A percentile compares a stretch with the other conserved stretches of the same genome.
These are phyloP conservation scores for Chrysoporthe cubensis DNA, from an alignment of 2,329 filamentous ascomycete genomes.

Conservation along the genomic window DNA sequence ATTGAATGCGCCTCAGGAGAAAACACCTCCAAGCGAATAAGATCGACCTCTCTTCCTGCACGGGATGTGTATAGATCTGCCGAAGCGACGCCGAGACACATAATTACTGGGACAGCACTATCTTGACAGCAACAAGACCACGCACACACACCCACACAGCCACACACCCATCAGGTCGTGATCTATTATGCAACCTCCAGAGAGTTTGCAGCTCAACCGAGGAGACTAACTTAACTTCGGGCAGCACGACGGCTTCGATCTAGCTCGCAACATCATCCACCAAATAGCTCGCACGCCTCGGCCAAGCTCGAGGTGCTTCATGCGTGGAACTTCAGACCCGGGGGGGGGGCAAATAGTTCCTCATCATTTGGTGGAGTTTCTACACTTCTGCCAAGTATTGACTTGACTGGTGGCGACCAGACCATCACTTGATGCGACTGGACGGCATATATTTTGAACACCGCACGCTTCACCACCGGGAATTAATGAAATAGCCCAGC, in stretches of 20 bases:
- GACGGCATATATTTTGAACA: background rate
- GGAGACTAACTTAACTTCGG: too few relatives aligned
- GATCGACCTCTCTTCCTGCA: constrained; percentile 1
- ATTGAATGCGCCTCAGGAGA: background rate
- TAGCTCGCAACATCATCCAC: background rate
- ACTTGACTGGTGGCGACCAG: too few relatives aligned
- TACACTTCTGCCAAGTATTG: background rate
- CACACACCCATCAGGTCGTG: background rate
- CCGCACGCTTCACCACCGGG: too few relatives aligned
- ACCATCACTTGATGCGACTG: background rate
- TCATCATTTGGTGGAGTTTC: background rate
- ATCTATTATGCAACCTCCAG: too few relatives aligned
- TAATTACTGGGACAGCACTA: background rate
- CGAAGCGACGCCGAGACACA: background rate
- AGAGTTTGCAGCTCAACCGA: too few relatives aligned
- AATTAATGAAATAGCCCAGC: too few relatives aligned
- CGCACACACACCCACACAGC: too few relatives aligned
- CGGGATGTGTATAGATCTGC: background rate
- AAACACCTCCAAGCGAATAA: background rate
- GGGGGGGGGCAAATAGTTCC: background rate
- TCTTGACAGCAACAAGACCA: background rate
- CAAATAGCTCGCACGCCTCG: background rate
- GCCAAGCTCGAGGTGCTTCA: background rate
- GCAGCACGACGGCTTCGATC: too few relatives aligned
- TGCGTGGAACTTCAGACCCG: background rate